Evolutionary conservation across 192 early-diverging fungal genomes (phyloP).

Genomic region (Umbelopsis sp.): DNA sequence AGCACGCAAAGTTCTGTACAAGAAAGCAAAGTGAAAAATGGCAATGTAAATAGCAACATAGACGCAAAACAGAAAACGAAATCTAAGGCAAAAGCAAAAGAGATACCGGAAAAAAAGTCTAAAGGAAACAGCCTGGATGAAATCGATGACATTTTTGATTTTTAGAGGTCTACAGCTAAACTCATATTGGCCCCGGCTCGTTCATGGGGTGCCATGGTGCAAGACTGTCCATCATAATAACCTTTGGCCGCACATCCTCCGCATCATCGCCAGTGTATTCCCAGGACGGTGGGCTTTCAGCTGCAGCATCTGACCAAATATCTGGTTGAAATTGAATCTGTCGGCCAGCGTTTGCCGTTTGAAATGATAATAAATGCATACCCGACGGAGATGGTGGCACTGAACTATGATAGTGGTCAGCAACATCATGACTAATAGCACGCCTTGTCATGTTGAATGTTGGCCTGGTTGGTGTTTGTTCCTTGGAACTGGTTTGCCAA

Average conservation of each 20-base stretch:
- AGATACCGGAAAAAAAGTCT: not conserved
- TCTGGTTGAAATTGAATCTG: not conserved
- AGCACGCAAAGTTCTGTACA: not conserved
- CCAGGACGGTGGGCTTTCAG: not conserved
- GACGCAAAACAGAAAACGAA: not conserved
- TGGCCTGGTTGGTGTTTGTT: too few relatives aligned
- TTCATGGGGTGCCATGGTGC: not conserved
- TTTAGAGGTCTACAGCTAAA: not conserved
- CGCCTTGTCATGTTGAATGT: too few relatives aligned
- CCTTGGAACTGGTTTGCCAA: not conserved
- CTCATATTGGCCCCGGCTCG: not conserved
- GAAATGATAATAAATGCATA: conserved; percentile 10
- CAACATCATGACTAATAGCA: too few relatives aligned
- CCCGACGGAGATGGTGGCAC: not conserved
- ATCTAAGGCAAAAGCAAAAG: not conserved
- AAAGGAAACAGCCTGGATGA: not conserved
- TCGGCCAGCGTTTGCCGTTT: not conserved
- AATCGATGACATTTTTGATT: conserved; percentile 11
- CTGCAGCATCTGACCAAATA: not conserved
- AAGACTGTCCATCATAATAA: not conserved
- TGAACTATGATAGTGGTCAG: too few relatives aligned
- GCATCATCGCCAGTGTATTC: not conserved
- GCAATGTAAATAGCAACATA: not conserved
- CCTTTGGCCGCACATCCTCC: not conserved
- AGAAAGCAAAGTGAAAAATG: not conserved